Evolutionary conservation across 169 alveolate genomes (phyloP).

Genomic region (Plasmodium inui): DNA sequence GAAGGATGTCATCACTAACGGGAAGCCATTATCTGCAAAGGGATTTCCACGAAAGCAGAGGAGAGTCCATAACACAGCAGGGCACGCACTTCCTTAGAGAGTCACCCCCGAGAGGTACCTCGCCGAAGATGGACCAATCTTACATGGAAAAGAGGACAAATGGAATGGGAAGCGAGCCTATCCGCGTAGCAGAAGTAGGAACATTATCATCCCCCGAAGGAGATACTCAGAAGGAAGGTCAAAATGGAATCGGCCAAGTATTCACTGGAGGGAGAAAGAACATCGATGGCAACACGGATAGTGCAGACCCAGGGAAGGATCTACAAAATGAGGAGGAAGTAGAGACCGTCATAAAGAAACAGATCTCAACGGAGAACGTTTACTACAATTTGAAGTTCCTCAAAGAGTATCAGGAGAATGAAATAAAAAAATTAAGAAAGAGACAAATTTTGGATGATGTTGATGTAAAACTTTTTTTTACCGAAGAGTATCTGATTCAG

Average conservation of each 20-base stretch:
- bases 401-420: constrained; percentile 46
- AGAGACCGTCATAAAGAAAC: neutral
- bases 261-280: neutral
- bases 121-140: neutral
- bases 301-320: neutral
- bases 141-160: neutral
- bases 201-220: neutral
- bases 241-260: neutral
- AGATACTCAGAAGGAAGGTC: neutral
- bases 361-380: constrained; percentile 49
- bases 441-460: constrained; percentile 22
- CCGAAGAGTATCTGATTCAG: constrained; percentile 46
- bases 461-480: constrained; percentile 34
- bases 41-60: neutral
- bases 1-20: neutral
- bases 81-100: neutral
- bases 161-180: neutral
- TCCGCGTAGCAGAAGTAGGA: neutral
- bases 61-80: neutral
- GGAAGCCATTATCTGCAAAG: neutral
- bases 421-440: constrained; percentile 27
- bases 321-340: neutral
- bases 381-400: constrained; percentile 38
- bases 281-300: neutral
- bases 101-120: neutral